Base-by-base conservation (phyloP, 2,329 filamentous ascomycete species). In the Exophiala sp. region DNA sequence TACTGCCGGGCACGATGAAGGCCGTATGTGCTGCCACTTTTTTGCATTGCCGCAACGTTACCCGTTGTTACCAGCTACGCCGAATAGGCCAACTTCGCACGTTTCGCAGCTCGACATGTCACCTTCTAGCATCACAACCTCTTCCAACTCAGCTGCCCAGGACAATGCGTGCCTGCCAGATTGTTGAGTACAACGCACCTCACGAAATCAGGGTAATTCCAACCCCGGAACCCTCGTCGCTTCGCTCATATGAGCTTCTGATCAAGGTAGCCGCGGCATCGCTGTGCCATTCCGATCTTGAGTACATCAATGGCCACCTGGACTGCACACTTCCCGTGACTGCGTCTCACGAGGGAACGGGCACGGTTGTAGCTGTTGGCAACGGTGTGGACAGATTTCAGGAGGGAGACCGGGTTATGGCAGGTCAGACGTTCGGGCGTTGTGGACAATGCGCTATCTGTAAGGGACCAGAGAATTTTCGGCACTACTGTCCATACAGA, bases 251-350 rank as follows among this genome's bases (percentile, higher is more conserved):
- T 59, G 81, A 85, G 59, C 69, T 86, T 12, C 74, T 84, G 35
- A 71, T 85, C 62, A 82, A 81, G 65, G 70, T 83, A 50, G 81
- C 78, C 52, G 79, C 80, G n/a, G 81, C 48, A 20, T 82, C 79
- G 1, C 75, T 83, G 63, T 85, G 82, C 70, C 82, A 85, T 69
- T 84, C 83, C 1, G 82, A 85, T 68, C 67, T 68, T 57, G 80
- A 84, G 77, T 78, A 82, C 2, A 61, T 63, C 6, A 62, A 70
- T 1, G 81, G 82, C 45, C 65, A 73, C 42, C 71, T 73, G 0
- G 66, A 64, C 5, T 71, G 73, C 0, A 49, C 65, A 2, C 70
- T 84, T 1, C 81, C 81, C 0, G 71, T 73, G 51, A 82, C 74
- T 9, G 78, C 72, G 6, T 83, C 78, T 0, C 80, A 83, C 63